phyloP scores from a whole-genome alignment of 306 rosid species.

The Abrus precatorius region DNA sequence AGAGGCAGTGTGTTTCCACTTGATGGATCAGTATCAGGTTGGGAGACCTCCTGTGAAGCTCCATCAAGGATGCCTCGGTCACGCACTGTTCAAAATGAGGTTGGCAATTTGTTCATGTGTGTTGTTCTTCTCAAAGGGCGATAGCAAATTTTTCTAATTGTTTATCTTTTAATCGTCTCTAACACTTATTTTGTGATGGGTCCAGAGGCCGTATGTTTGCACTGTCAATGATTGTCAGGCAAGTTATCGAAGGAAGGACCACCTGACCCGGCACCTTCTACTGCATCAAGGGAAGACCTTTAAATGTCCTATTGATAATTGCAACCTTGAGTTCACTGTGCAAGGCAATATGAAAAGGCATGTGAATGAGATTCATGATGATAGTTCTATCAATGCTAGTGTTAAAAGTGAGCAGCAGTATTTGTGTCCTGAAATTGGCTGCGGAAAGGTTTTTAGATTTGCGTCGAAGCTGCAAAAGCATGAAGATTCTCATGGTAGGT shows the following conservation, averaged over 20 bases:
- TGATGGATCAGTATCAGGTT: conserved; percentile 94
- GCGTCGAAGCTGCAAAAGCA: conserved; percentile 69
- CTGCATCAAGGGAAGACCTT: conserved; percentile 75
- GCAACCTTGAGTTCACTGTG: conserved; percentile 63
- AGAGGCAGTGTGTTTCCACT: conserved; percentile 67
- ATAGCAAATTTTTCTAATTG: background rate
- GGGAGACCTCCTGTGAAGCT: conserved; percentile 99
- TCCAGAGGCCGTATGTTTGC: conserved; percentile 80
- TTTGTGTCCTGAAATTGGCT: conserved; percentile 73
- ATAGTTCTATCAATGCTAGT: conserved; percentile 35
- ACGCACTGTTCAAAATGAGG: conserved; percentile 68
- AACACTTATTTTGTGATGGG: conserved; percentile 9
- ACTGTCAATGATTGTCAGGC: conserved; percentile 71
- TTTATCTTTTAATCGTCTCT: background rate
- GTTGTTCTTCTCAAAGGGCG: background rate
- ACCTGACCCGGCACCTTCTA: conserved; percentile 81
- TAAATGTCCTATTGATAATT: conserved; percentile 71
- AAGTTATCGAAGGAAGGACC: conserved; percentile 91
- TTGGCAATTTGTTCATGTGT: conserved; percentile 58
- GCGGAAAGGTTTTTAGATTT: conserved; percentile 77
- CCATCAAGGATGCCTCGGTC: conserved; percentile 89
- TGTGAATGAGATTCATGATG: conserved; percentile 63
- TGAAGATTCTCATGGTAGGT: conserved; percentile 80
- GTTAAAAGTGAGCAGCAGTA: conserved; percentile 54
- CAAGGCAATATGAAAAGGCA: conserved; percentile 71